Conservation (phyloP, 352 stramenopile species). For the Globisporangium nunn region DNA sequence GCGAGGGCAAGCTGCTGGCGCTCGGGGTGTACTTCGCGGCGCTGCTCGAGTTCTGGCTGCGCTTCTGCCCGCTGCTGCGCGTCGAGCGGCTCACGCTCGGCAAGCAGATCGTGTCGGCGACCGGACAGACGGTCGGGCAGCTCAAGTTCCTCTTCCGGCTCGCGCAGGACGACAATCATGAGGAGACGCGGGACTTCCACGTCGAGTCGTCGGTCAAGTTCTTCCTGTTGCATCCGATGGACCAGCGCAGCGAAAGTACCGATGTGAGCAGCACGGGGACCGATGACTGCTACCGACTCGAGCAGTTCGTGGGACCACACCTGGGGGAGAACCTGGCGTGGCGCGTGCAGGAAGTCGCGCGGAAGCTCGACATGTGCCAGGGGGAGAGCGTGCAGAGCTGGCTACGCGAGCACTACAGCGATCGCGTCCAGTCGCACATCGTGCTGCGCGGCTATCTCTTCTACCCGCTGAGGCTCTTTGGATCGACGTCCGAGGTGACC, state of each 20-base stretch:
- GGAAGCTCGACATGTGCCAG: slow-evolving; percentile 56
- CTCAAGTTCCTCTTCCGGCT: slow-evolving; percentile 70
- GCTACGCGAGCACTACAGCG: slow-evolving; percentile 44
- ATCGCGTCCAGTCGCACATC: slow-evolving; percentile 45
- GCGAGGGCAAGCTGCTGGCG: slow-evolving; percentile 29
- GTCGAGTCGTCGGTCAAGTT: slow-evolving; percentile 81
- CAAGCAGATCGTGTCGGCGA: slow-evolving; percentile 58
- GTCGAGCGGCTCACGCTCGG: slow-evolving; percentile 38
- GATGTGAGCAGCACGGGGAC: neutral
- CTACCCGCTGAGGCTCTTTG: slow-evolving; percentile 42
- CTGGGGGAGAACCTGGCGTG: slow-evolving; percentile 68
- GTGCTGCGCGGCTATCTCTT: slow-evolving; percentile 62
- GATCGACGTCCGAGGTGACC: slow-evolving; percentile 35
- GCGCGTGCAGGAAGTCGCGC: slow-evolving; percentile 54
- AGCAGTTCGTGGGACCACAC: slow-evolving; percentile 69
- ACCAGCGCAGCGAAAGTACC: neutral
- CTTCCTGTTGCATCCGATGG: slow-evolving; percentile 49
- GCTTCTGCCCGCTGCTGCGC: slow-evolving; percentile 34
- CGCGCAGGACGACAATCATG: neutral
- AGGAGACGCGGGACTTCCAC: slow-evolving; percentile 29
- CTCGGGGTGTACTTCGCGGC: slow-evolving; percentile 68
- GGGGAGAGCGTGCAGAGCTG: slow-evolving; percentile 46
- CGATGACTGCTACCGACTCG: slow-evolving; percentile 22
- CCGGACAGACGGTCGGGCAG: slow-evolving; percentile 59
- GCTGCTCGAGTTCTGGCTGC: slow-evolving; percentile 65